Evolutionary conservation across 192 early-diverging fungal species (phyloP), one percentile per base, ranked within the genome.

Genomic region (Powellomyces hirtus): DNA sequence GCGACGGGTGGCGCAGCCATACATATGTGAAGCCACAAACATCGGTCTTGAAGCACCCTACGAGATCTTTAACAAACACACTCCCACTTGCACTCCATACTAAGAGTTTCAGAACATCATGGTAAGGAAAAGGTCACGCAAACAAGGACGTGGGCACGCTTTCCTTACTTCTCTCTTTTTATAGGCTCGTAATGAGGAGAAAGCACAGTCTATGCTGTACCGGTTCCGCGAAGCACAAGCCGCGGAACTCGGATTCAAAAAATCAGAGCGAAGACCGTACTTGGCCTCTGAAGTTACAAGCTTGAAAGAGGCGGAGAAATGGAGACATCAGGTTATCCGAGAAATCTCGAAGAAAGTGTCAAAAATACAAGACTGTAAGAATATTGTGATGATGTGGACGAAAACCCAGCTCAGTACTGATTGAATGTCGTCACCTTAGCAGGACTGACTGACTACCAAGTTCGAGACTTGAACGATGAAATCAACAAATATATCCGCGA

Each of bases 161-260:
- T n/a, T n/a, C n/a, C n/a, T n/a, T n/a, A n/a, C n/a, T n/a, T n/a
- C n/a, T n/a, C 27, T 53, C 51, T 53, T 24, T n/a, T 59, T 27
- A 10, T 13, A 84, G 95, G 95, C 95, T 33, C 89, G 94, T 73
- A 98, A 98, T 77, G 90, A 98, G 78, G 96, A 98, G 72, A 98
- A 98, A 77, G 96, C 96, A 24, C 94, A 98, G 88, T 81, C 96
- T 34, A 96, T 96, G 94, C 88, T 98, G 20, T 95, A 94, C 75
- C 93, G 94, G 45, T 98, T 98, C 80, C 90, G 96, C 67, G 94
- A 94, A 74, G 94, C 96, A 20, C 92, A 96, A 76, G 87, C 84
- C 59, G 84, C 90, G 16, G 91, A 95, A 62, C 73, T 90, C 14
- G 94, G 93, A 3, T 75, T 90, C 63, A 59, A 85, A 79, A 66